phyloP scores from a whole-genome alignment of 2,329 filamentous ascomycete species.

The Ascochyta lentis region DNA sequence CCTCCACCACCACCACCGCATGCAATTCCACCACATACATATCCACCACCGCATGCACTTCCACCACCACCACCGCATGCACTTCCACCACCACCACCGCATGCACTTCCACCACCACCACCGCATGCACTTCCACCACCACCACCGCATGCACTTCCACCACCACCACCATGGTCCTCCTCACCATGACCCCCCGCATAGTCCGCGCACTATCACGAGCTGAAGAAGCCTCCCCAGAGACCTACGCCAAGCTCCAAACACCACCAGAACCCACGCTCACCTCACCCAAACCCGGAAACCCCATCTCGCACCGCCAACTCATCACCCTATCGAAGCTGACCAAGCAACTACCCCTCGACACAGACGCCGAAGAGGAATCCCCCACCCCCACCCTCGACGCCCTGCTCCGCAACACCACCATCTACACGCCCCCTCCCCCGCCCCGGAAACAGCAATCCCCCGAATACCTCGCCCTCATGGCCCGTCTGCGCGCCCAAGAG shows the following conservation, averaged over 20 bases:
- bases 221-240: constrained; percentile 24
- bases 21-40: not conserved
- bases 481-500: constrained; percentile 79
- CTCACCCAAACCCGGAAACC: constrained; percentile 64
- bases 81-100: not conserved
- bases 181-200: constrained; percentile 76
- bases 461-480: constrained; percentile 89
- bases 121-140: too few relatives aligned
- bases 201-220: constrained; percentile 64
- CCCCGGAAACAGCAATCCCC: constrained; percentile 71
- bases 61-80: not conserved
- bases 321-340: constrained; percentile 66
- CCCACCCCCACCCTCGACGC: constrained; percentile 63
- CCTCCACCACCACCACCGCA: too few relatives aligned
- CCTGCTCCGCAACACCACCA: constrained; percentile 72
- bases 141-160: too few relatives aligned
- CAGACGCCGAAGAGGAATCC: constrained; percentile 1
- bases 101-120: not conserved
- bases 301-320: constrained; percentile 75
- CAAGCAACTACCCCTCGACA: constrained; percentile 36
- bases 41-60: too few relatives aligned
- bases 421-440: constrained; percentile 81
- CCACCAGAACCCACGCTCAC: constrained; percentile 59
- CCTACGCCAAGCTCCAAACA: constrained; percentile 30
- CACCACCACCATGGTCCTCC: constrained; percentile 68